These are phyloP conservation scores for Hydnum rufescens DNA, from an alignment of 768 basidiomycete species.

Conservation along the genomic window DNA sequence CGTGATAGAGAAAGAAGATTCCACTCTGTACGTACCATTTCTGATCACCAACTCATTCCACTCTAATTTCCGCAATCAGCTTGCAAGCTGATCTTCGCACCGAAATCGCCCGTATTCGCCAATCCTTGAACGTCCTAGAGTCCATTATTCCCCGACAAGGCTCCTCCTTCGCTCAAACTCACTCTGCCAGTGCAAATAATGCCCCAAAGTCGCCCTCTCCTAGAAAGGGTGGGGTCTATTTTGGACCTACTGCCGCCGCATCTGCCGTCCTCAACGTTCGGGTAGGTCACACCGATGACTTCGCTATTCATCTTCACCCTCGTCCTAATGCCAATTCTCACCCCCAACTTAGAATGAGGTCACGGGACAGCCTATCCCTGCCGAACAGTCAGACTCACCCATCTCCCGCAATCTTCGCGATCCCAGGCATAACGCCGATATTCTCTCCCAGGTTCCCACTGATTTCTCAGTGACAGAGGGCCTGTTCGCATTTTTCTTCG, in stretches of 20 bases:
- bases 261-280: background rate
- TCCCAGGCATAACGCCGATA: background rate
- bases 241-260: background rate
- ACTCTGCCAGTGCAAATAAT: background rate
- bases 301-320: background rate
- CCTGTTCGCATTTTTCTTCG: slow-evolving; percentile 59
- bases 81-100: background rate
- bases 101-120: background rate
- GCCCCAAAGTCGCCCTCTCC: background rate
- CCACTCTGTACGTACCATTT: background rate
- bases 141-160: background rate
- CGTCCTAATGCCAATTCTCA: background rate
- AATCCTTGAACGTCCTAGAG: background rate
- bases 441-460: background rate
- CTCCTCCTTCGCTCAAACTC: background rate
- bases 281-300: background rate
- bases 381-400: background rate
- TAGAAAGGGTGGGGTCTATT: background rate
- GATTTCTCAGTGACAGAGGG: background rate
- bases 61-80: background rate
- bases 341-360: background rate
- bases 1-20: background rate
- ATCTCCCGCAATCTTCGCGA: background rate
- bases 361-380: background rate
- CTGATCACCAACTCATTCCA: background rate